These are phyloP conservation scores for Yamadazyma nakazawae DNA, from an alignment of 805 yeast genomes.

Conservation along the genomic window DNA sequence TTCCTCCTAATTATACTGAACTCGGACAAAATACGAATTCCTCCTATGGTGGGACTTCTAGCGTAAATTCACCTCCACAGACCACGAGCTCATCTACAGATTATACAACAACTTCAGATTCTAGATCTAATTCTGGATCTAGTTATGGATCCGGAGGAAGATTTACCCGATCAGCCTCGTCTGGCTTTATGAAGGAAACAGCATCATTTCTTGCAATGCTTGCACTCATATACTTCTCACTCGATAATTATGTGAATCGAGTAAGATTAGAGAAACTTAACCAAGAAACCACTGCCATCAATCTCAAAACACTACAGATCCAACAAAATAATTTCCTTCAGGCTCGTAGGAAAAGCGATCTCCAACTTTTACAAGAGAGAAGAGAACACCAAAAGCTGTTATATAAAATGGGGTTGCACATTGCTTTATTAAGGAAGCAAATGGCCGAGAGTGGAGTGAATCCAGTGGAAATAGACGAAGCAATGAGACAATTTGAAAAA, in stretches of 20 bases:
- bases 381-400: constrained; percentile 45
- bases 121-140: not conserved
- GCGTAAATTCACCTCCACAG: not conserved
- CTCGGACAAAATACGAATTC: not conserved
- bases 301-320: constrained; percentile 34
- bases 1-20: constrained; percentile 19
- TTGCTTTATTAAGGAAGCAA: constrained; percentile 63
- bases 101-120: not conserved
- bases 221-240: constrained; percentile 46
- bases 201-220: constrained; percentile 41
- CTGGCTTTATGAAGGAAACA: constrained; percentile 31
- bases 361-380: constrained; percentile 52
- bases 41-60: not conserved
- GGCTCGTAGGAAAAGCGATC: constrained; percentile 50
- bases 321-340: constrained; percentile 49
- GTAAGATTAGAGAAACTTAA: constrained; percentile 33
- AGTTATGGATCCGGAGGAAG: not conserved
- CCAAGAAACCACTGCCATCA: constrained; percentile 35
- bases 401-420: constrained; percentile 62
- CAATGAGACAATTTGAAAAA: constrained; percentile 52
- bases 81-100: not conserved
- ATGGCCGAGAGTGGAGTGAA: constrained; percentile 51
- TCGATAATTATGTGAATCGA: constrained; percentile 48
- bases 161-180: not conserved
- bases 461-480: constrained; percentile 56